Evolutionary conservation across 257 asterid species (phyloP).

Genomic region (Fraxinus cuspidata): DNA sequence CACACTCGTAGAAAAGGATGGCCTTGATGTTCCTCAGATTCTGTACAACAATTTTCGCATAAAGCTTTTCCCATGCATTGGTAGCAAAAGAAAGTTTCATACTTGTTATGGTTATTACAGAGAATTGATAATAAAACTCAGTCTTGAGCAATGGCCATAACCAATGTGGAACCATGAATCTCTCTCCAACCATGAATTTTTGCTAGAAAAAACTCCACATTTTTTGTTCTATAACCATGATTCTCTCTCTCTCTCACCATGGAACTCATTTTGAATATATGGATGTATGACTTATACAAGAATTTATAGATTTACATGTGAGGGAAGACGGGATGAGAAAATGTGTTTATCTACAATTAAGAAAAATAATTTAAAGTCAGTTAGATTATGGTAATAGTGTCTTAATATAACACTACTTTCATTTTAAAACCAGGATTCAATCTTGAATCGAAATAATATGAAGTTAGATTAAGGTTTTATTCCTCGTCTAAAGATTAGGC

Average conservation of each 20-base stretch:
- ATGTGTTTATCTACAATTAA: not conserved
- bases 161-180: not conserved
- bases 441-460: not conserved
- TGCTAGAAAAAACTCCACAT: not conserved
- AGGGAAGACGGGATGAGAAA: not conserved
- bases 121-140: not conserved
- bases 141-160: not conserved
- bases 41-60: not conserved
- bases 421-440: not conserved
- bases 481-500: conserved; percentile 25
- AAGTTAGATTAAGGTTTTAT: not conserved
- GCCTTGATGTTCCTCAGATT: not conserved
- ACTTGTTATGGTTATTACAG: not conserved
- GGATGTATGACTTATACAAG: too few relatives aligned
- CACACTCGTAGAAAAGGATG: not conserved
- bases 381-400: not conserved
- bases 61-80: not conserved
- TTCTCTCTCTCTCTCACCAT: too few relatives aligned
- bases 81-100: not conserved
- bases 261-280: not conserved
- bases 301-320: not conserved
- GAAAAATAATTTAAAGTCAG: not conserved
- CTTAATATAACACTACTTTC: not conserved
- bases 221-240: not conserved
- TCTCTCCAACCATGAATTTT: not conserved